Percentiles rank a stretch among this genome's conserved stretches.
Evolutionary conservation across 169 alveolate genomes (phyloP).

Genomic region (Perkinsus marinus): DNA sequence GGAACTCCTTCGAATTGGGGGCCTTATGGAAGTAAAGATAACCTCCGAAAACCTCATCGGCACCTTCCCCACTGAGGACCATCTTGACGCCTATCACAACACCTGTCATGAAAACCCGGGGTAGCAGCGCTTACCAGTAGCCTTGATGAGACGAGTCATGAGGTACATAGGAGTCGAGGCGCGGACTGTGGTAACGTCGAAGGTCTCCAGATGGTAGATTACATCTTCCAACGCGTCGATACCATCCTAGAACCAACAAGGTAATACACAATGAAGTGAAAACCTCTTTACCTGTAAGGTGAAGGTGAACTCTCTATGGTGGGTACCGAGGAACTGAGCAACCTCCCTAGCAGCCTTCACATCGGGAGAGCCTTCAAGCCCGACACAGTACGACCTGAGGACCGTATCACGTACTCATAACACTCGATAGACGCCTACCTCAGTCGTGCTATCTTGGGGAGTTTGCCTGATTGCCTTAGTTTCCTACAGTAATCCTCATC

Average conservation of each 20-base stretch:
- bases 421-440: not conserved
- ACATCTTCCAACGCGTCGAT: constrained; percentile 50
- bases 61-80: constrained; percentile 69
- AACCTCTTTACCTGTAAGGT: constrained; percentile 48
- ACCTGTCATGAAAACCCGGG: not conserved
- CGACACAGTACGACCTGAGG: constrained; percentile 50
- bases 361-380: constrained; percentile 48
- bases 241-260: not conserved
- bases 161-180: constrained; percentile 74
- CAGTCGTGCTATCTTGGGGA: not conserved
- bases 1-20: constrained; percentile 53
- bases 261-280: constrained; percentile 3
- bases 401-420: constrained; percentile 3
- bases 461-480: constrained; percentile 2
- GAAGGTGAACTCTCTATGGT: constrained; percentile 58
- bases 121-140: constrained; percentile 8
- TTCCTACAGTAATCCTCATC: constrained; percentile 15
- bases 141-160: constrained; percentile 35
- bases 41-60: constrained; percentile 72
- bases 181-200: constrained; percentile 63
- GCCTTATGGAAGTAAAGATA: constrained; percentile 65
- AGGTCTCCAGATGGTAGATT: constrained; percentile 63
- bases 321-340: constrained; percentile 54
- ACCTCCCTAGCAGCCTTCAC: constrained; percentile 32
- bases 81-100: constrained; percentile 51